phyloP scores from a whole-genome alignment of 2,329 filamentous ascomycete genomes.

The Triangularia verruculosa region DNA sequence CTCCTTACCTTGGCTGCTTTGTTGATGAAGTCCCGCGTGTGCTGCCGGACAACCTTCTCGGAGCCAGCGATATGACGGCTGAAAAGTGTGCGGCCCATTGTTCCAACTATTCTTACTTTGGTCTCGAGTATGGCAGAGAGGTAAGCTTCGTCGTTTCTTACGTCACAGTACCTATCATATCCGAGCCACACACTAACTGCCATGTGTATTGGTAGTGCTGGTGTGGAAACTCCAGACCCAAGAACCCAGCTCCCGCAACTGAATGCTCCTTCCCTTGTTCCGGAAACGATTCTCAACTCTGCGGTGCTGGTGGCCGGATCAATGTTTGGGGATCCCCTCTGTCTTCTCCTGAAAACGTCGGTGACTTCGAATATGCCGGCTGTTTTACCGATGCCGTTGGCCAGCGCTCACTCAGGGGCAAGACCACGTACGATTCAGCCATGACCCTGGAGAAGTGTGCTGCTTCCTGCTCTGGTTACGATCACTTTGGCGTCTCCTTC shows the following conservation, averaged over 20 bases:
- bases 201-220: constrained; percentile 33
- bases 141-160: not conserved
- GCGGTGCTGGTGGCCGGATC: constrained; percentile 28
- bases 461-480: constrained; percentile 31
- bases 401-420: constrained; percentile 15
- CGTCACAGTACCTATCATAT: not conserved
- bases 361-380: constrained; percentile 20
- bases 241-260: constrained; percentile 13
- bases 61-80: constrained; percentile 31
- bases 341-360: constrained; percentile 20
- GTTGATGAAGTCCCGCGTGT: constrained; percentile 19
- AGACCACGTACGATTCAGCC: constrained; percentile 21
- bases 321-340: constrained; percentile 26
- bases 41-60: constrained; percentile 23
- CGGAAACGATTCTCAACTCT: constrained; percentile 28
- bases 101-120: constrained; percentile 35
- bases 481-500: constrained; percentile 39
- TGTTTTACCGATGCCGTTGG: constrained; percentile 24
- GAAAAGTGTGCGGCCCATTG: constrained; percentile 31
- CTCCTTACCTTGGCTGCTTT: constrained; percentile 26
- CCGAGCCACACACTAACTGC: not conserved
- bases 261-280: constrained; percentile 29
- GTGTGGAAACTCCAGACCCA: constrained; percentile 35
- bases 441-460: constrained; percentile 42
- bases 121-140: constrained; percentile 39